Conservation (phyloP, 305 asterid genomes). For the Fraxinus latifolia region DNA sequence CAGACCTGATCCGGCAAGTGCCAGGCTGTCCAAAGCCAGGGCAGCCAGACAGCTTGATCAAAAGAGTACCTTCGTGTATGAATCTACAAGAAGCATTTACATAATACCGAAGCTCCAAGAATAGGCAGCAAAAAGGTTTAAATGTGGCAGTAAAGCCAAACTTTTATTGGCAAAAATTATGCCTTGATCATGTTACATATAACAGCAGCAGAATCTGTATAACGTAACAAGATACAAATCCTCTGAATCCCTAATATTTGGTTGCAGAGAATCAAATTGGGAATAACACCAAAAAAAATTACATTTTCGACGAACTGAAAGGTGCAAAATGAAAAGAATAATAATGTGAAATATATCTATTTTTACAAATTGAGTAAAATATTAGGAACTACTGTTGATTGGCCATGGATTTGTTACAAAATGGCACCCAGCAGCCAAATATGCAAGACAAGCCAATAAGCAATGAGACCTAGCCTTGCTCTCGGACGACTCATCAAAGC, state of each 20-base stretch:
- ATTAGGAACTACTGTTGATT: slow-evolving; percentile 16
- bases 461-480: slow-evolving; percentile 78
- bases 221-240: slow-evolving; percentile 27
- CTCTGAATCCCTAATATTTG: slow-evolving; percentile 61
- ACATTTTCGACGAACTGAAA: slow-evolving; percentile 27
- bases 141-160: neutral
- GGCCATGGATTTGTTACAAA: slow-evolving; percentile 41
- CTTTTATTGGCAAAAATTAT: slow-evolving; percentile 8
- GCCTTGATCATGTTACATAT: slow-evolving; percentile 18
- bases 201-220: slow-evolving; percentile 17
- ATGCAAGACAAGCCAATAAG: slow-evolving; percentile 78
- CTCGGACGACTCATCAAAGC: slow-evolving; percentile 89
- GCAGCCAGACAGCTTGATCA: neutral
- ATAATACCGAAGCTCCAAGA: neutral
- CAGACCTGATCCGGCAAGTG: neutral
- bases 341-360: slow-evolving; percentile 26
- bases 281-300: slow-evolving; percentile 25
- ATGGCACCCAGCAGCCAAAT: slow-evolving; percentile 78
- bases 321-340: slow-evolving; percentile 16
- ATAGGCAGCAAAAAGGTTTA: neutral
- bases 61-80: neutral
- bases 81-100: neutral
- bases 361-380: slow-evolving; percentile 33
- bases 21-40: neutral
- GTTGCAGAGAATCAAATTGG: slow-evolving; percentile 57